These are phyloP conservation scores for Candida albicans DNA, from an alignment of 1,139 yeast species.

Conservation along the genomic window DNA sequence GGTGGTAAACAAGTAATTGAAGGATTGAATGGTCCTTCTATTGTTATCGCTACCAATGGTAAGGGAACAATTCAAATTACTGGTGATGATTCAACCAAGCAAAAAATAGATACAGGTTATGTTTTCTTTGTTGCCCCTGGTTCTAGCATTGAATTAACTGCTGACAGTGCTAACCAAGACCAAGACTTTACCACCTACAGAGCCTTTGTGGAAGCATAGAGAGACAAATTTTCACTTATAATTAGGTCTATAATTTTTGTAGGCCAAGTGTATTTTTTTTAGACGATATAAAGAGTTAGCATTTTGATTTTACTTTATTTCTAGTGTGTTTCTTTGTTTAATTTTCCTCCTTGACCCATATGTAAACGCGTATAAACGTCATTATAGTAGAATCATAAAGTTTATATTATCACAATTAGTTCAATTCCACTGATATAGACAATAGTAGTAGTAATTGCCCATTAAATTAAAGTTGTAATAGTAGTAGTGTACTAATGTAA, in stretches of 20 bases:
- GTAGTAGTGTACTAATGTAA: too few relatives aligned
- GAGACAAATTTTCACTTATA: not conserved
- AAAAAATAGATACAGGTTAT: constrained; percentile 56
- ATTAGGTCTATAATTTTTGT: not conserved
- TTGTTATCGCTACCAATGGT: constrained; percentile 82
- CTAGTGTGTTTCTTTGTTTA: too few relatives aligned
- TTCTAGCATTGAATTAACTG: constrained; percentile 58
- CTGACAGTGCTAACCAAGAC: constrained; percentile 39
- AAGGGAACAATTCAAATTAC: constrained; percentile 55
- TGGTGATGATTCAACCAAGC: constrained; percentile 32
- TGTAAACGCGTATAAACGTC: too few relatives aligned
- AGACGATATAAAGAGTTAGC: too few relatives aligned
- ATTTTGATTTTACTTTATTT: too few relatives aligned
- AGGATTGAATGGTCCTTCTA: constrained; percentile 82
- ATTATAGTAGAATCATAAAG: too few relatives aligned
- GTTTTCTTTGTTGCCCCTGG: constrained; percentile 86
- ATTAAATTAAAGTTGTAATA: too few relatives aligned
- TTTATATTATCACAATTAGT: too few relatives aligned
- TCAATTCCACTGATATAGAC: too few relatives aligned
- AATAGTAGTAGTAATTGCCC: too few relatives aligned
- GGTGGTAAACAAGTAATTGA: constrained; percentile 51
- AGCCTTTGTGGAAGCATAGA: constrained; percentile 73
- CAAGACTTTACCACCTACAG: constrained; percentile 71
- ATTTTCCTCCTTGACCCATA: too few relatives aligned
- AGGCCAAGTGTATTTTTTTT: not conserved